Evolutionary conservation across 345 rosid genomes (phyloP).

Genomic region (Balakata baccata): DNA sequence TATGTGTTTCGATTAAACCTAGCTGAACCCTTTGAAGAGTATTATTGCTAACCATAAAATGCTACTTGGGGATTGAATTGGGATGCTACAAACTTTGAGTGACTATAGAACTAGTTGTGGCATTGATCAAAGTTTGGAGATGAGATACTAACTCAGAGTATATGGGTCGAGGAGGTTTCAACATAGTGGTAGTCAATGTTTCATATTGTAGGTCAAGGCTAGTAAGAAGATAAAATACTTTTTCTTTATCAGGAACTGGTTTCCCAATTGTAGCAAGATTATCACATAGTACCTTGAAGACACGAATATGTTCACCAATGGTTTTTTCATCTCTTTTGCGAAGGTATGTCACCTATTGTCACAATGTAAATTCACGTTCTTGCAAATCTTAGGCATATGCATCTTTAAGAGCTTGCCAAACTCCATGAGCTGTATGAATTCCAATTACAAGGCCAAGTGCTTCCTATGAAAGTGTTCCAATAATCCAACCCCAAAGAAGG

Average conservation of each 20-base stretch:
- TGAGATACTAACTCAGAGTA: background rate
- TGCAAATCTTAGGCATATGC: background rate
- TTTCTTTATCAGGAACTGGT: background rate
- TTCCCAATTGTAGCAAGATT: background rate
- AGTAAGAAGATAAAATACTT: background rate
- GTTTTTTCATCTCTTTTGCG: background rate
- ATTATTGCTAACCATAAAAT: background rate
- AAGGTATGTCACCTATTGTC: background rate
- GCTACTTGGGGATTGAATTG: background rate
- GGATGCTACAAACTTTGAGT: no score
- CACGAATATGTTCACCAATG: background rate
- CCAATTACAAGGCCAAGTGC: background rate
- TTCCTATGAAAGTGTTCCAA: background rate
- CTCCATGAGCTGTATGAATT: background rate
- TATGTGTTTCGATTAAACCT: background rate
- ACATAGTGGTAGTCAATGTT: background rate
- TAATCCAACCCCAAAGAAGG: background rate
- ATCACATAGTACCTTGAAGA: background rate
- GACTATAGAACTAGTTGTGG: background rate
- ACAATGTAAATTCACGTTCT: background rate
- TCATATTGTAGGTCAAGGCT: background rate
- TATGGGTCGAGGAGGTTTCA: background rate
- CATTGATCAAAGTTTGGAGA: background rate
- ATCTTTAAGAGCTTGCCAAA: background rate
- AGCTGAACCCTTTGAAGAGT: no score